phyloP scores from a whole-genome alignment of 176 grass and related monocot genomes.

The Juncus effusus region DNA sequence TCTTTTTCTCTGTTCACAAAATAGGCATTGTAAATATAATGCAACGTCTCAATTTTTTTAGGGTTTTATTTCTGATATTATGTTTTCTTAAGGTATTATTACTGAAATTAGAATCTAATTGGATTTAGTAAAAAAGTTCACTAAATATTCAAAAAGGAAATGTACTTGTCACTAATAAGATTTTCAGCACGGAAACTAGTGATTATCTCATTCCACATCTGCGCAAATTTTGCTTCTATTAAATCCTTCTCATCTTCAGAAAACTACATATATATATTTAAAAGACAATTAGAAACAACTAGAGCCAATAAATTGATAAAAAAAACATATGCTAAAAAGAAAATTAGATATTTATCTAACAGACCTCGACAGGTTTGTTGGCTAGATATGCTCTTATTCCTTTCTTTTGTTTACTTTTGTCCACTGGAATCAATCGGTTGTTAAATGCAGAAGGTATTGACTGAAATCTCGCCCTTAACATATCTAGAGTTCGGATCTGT shows the following conservation, averaged over 20 bases:
- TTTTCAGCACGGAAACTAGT: conserved; percentile 81
- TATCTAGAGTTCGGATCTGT: conserved; percentile 85
- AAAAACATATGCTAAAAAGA: not conserved
- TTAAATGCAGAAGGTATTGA: conserved; percentile 71
- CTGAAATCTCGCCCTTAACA: conserved; percentile 84
- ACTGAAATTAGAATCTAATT: not conserved
- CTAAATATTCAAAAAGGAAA: not conserved
- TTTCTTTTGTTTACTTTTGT: conserved; percentile 63
- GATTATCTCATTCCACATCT: conserved; percentile 96
- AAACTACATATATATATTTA: conserved; percentile 40
- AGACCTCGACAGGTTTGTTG: conserved; percentile 61
- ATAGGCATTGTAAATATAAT: no score
- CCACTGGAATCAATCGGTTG: conserved; percentile 65
- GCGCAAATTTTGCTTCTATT: conserved; percentile 84
- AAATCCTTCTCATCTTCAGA: conserved; percentile 43
- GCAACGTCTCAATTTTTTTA: no score
- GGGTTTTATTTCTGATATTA: no score
- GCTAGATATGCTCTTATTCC: conserved; percentile 74
- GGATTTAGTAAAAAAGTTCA: not conserved
- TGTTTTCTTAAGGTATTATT: no score
- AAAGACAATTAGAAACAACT: conserved; percentile 27
- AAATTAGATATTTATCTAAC: not conserved
- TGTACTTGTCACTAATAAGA: conserved; percentile 78
- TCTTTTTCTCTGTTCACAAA: conserved; percentile 70
- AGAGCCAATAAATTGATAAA: conserved; percentile 3